Conservation (phyloP, 768 basidiomycete genomes). For the Xerocomellus amylosporus region DNA sequence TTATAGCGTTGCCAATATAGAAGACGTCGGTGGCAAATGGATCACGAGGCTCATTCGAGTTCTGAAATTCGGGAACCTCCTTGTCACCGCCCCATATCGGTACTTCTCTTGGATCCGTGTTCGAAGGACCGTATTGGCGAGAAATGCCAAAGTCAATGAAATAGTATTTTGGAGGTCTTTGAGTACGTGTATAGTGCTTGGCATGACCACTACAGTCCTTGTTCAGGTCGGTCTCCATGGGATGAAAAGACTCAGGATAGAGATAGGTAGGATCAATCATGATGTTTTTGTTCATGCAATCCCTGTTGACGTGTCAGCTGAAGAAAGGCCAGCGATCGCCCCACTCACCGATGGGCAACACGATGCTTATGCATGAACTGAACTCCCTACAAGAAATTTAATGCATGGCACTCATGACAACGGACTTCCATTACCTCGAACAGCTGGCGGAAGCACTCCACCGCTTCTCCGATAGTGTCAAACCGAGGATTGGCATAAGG, state of each 20-base stretch:
- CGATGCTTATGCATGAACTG: constrained; percentile 19
- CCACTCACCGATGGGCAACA: constrained; percentile 35
- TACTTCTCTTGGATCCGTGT: constrained; percentile 24
- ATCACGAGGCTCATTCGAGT: constrained; percentile 24
- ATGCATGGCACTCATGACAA: too few relatives aligned
- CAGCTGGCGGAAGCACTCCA: constrained; percentile 31
- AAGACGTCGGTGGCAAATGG: constrained; percentile 47
- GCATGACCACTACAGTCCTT: constrained; percentile 18
- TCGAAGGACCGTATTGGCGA: constrained; percentile 25
- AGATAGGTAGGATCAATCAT: constrained; percentile 30
- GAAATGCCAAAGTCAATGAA: constrained; percentile 40
- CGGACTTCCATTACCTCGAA: constrained; percentile 20
- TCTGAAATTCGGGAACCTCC: constrained; percentile 39
- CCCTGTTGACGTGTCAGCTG: constrained; percentile 15
- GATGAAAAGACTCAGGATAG: constrained; percentile 29
- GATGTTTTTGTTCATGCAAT: constrained; percentile 31
- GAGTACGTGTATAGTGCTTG: constrained; percentile 31
- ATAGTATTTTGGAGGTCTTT: constrained; percentile 31
- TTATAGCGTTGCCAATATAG: constrained; percentile 40
- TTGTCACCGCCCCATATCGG: constrained; percentile 42
- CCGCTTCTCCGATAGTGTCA: constrained; percentile 8
- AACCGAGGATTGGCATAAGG: constrained; percentile 18
- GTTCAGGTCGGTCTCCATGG: constrained; percentile 5
- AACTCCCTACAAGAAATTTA: too few relatives aligned
- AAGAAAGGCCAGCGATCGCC: too few relatives aligned